Conservation (phyloP, 441 rosid species). For the Isatis lusitanica region DNA sequence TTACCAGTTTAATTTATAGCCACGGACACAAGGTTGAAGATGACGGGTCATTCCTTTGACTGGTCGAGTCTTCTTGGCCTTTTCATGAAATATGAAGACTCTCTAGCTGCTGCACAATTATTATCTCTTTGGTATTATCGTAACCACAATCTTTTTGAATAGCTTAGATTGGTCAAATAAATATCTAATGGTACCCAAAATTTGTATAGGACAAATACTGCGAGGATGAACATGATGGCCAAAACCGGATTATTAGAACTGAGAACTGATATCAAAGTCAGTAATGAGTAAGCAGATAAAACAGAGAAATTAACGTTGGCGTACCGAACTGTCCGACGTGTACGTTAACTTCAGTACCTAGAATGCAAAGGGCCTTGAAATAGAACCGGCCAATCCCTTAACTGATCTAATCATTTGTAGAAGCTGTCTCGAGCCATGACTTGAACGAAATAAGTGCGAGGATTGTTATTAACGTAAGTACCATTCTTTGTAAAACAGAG, state of each 20-base stretch:
- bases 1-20: no score
- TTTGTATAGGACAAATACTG: neutral
- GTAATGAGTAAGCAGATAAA: neutral
- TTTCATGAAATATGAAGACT: neutral
- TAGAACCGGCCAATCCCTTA: neutral
- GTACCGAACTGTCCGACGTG: neutral
- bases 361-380: neutral
- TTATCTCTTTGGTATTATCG: neutral
- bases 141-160: neutral
- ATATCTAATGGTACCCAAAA: neutral
- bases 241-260: neutral
- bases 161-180: neutral
- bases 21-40: no score
- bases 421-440: neutral
- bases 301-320: neutral
- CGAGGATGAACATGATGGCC: no score
- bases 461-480: neutral
- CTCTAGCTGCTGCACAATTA: neutral
- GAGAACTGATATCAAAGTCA: neutral
- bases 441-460: neutral
- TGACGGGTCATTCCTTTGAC: neutral
- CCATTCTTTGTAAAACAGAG: neutral
- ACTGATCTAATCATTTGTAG: neutral
- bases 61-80: neutral
- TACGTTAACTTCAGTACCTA: neutral